These are phyloP conservation scores for Metarhizium rileyi DNA, from an alignment of 2,329 filamentous ascomycete species.

Conservation along the genomic window DNA sequence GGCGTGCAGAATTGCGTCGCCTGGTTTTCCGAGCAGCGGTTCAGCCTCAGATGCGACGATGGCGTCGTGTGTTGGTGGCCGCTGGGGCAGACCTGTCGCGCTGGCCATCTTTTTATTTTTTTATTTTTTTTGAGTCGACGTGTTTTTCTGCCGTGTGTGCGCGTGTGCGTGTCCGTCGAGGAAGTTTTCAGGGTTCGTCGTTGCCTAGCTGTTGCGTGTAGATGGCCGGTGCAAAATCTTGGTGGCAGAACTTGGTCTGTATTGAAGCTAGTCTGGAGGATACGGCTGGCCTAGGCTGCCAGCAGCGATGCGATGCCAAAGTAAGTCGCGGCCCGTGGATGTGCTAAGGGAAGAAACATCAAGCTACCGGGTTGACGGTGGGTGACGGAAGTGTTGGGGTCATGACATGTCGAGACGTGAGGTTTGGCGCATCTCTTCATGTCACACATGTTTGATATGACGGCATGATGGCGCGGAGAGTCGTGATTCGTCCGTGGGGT, in stretches of 20 bases:
- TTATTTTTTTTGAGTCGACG: too few relatives aligned
- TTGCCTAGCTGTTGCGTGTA: not conserved
- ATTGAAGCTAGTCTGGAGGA: not conserved
- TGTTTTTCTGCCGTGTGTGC: too few relatives aligned
- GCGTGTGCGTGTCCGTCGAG: too few relatives aligned
- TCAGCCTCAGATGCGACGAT: constrained; percentile 26
- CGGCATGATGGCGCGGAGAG: not conserved
- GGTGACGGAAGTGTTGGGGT: not conserved
- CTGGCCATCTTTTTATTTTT: constrained; percentile 49
- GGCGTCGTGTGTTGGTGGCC: constrained; percentile 18
- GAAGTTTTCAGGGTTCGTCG: too few relatives aligned
- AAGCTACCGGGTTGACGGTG: not conserved
- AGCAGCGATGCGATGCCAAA: too few relatives aligned
- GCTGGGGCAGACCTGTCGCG: constrained; percentile 55
- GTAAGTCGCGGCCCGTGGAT: too few relatives aligned
- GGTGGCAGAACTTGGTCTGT: not conserved
- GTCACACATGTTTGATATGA: not conserved
- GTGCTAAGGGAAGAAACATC: too few relatives aligned
- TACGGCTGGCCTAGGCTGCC: too few relatives aligned
- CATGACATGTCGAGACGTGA: too few relatives aligned
- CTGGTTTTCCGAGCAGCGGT: constrained; percentile 44
- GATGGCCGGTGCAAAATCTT: not conserved
- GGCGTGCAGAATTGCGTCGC: constrained; percentile 63
- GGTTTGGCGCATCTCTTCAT: too few relatives aligned
- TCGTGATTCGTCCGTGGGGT: too few relatives aligned